These are phyloP conservation scores for Russula virescens DNA, from an alignment of 768 basidiomycete species.

Conservation along the genomic window DNA sequence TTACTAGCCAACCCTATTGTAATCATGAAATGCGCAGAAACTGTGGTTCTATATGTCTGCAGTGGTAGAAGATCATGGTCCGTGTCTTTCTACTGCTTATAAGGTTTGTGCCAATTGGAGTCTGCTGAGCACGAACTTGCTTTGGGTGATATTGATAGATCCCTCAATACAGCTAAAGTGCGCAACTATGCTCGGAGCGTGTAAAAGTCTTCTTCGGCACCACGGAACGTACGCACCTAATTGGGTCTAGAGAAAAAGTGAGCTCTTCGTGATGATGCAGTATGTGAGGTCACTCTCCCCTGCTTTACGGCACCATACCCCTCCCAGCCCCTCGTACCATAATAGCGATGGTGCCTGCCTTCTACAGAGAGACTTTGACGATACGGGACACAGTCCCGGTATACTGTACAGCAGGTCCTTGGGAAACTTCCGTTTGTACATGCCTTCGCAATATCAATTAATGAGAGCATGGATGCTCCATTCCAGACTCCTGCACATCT, in stretches of 20 bases:
- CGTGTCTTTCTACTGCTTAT: background rate
- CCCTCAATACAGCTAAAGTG: slow-evolving; percentile 16
- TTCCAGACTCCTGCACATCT: background rate
- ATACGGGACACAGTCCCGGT: background rate
- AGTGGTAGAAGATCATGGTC: background rate
- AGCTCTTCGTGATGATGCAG: slow-evolving; percentile 8
- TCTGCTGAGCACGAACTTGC: background rate
- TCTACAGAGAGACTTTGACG: background rate
- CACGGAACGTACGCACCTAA: background rate
- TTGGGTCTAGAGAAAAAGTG: slow-evolving; percentile 1
- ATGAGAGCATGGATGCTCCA: background rate
- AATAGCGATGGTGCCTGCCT: slow-evolving; percentile 2
- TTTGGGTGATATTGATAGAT: background rate
- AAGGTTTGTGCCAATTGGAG: background rate
- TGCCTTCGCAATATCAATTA: background rate
- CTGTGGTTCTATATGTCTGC: background rate
- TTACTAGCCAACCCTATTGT: background rate
- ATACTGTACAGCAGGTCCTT: background rate
- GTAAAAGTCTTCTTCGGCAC: background rate
- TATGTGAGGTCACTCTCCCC: slow-evolving; percentile 8
- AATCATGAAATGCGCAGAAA: background rate
- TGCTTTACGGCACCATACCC: slow-evolving; percentile 13
- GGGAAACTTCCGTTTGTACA: background rate
- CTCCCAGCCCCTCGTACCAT: background rate
- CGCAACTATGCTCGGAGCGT: background rate